phyloP scores from a whole-genome alignment of 177 flowering plant species.

The Vitis hybrid region DNA sequence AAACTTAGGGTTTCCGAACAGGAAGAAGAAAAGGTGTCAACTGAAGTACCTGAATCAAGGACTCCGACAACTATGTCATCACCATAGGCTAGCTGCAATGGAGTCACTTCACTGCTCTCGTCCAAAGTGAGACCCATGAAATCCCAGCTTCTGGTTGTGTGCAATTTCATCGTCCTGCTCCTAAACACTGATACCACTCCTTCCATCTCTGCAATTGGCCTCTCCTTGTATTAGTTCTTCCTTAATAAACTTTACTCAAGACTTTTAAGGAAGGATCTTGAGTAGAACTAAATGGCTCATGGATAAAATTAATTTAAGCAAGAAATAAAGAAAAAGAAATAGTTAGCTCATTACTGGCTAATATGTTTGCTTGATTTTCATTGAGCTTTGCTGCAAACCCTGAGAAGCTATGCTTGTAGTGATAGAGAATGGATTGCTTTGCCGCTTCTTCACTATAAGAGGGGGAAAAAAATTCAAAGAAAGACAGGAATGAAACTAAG shows the following conservation, averaged over 20 bases:
- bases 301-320: no score
- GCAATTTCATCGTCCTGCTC: constrained; percentile 47
- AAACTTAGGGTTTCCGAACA: no score
- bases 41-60: constrained; percentile 55
- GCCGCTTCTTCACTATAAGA: constrained; percentile 57
- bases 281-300: background rate
- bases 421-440: constrained; percentile 48
- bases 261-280: background rate
- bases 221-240: background rate
- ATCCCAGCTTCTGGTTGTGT: constrained; percentile 87
- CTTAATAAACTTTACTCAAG: background rate
- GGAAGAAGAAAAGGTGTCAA: background rate
- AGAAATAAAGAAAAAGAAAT: no score
- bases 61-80: constrained; percentile 50
- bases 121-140: constrained; percentile 61
- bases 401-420: constrained; percentile 67
- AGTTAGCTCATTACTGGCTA: constrained; percentile 38
- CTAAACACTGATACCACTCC: constrained; percentile 63
- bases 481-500: background rate
- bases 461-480: background rate
- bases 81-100: constrained; percentile 48
- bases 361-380: constrained; percentile 53
- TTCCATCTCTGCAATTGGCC: constrained; percentile 44
- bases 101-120: constrained; percentile 19
- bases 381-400: constrained; percentile 72